Base-by-base conservation (phyloP, 352 stramenopile species). In the Thalassiosira exigua region DNA sequence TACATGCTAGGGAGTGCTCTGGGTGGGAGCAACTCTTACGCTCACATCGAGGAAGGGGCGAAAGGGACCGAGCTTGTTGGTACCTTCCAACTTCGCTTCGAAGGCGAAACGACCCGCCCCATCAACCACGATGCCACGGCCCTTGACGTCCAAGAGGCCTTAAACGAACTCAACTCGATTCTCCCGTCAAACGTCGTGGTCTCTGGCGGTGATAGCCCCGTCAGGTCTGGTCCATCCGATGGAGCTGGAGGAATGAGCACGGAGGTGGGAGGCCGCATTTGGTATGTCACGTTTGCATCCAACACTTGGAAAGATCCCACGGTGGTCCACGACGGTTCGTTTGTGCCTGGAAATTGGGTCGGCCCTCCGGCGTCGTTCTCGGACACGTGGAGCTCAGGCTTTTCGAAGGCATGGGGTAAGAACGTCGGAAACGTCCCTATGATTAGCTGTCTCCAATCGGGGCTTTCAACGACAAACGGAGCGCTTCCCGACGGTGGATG, bases 371-470 rank as follows among this genome's bases (percentile, higher is more conserved):
- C 71, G 22, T 73, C 17, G 46, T 97, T 92, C 87, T 90, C 91
- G 36, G 95, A 98, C 62, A 94, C 94, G 21, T 99, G 96, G 96
- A 91, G 93, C 26, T 87, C 94, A 0, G 93, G 93, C 0, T 98
- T 98, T 83, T 98, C 95, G 0, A 98, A 98, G 75, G 95, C 94
- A 2, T 99, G 96, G 96, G 96, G 96, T 0, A 96, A 96, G 51
- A 98, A 99, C 67, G 95, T 98, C 1, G 96, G 96, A 0, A 91
- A 96, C 32, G 89, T 98, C 42, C 78, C 78, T 3, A 57, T 86
- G 7, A 90, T 96, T 5, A 78, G 46, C 19, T 96, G 93, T 78
- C 44, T 85, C 53, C 52, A 82, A 61, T 75, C 50, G 1, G 79
- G 79, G 9, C 48, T 92, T 30, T 82, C 75, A 44, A 86, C 84